phyloP scores from a whole-genome alignment of 257 asterid genomes.

The Fraxinus anomala region DNA sequence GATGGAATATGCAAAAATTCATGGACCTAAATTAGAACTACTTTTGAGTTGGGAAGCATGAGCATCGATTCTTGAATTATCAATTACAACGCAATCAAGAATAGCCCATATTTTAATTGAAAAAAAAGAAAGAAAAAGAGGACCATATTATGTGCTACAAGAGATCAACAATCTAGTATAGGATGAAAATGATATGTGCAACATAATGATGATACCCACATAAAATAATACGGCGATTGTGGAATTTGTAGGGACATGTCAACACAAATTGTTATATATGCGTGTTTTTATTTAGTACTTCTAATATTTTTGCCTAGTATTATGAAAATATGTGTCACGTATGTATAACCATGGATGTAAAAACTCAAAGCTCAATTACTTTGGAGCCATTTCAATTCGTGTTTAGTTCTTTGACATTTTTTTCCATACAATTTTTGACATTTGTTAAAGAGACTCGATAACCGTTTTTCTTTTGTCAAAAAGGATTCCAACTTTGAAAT shows the following conservation, averaged over 20 bases:
- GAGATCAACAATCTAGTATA: background rate
- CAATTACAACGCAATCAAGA: background rate
- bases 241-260: background rate
- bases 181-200: background rate
- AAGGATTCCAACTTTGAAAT: background rate
- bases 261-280: background rate
- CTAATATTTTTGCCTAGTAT: background rate
- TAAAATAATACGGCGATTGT: background rate
- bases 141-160: background rate
- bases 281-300: background rate
- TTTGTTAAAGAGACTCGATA: background rate
- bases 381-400: background rate
- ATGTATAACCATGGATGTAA: background rate
- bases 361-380: background rate
- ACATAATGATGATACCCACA: background rate
- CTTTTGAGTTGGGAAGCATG: slow-evolving; percentile 29
- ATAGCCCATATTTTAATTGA: background rate
- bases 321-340: background rate
- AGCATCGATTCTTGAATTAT: background rate
- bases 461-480: background rate
- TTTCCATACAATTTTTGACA: background rate
- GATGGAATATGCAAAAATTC: slow-evolving; percentile 17
- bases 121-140: too few species aligned
- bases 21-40: slow-evolving; percentile 4
- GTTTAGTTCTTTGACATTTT: too few species aligned